Evolutionary conservation across 306 rosid genomes (phyloP).

Genomic region (Dryas drummondii): DNA sequence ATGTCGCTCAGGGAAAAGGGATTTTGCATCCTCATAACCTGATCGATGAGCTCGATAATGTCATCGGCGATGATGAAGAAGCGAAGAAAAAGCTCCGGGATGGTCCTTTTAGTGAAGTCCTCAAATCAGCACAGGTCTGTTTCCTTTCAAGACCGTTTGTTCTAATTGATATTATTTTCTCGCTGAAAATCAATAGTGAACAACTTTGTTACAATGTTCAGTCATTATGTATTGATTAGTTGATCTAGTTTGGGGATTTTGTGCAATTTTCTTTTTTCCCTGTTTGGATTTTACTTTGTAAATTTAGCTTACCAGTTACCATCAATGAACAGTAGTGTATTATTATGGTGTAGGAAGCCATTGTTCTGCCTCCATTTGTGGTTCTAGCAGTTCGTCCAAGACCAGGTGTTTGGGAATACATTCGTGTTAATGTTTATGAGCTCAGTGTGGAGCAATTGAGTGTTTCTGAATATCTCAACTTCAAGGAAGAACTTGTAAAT

Average conservation of each 20-base stretch:
- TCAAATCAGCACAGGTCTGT: constrained; percentile 61
- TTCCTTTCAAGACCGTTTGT: background rate
- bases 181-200: background rate
- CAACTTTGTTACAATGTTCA: background rate
- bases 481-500: constrained; percentile 85
- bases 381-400: constrained; percentile 90
- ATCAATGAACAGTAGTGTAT: background rate
- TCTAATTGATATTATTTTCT: background rate
- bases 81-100: constrained; percentile 32
- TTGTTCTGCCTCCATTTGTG: constrained; percentile 85
- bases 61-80: constrained; percentile 39
- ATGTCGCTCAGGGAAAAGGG: constrained; percentile 82
- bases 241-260: background rate
- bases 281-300: background rate
- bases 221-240: background rate
- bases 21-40: constrained; percentile 83
- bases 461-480: constrained; percentile 79
- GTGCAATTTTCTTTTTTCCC: background rate
- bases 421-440: constrained; percentile 76
- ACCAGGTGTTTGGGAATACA: constrained; percentile 89
- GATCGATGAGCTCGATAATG: constrained; percentile 70
- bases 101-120: constrained; percentile 50
- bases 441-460: constrained; percentile 82
- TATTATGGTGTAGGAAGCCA: constrained; percentile 60
- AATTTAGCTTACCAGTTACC: background rate